Percentiles rank a stretch among this genome's conserved stretches.
Evolutionary conservation across 805 yeast species (phyloP).

Genomic region (Helenozyma baotianmanensis): DNA sequence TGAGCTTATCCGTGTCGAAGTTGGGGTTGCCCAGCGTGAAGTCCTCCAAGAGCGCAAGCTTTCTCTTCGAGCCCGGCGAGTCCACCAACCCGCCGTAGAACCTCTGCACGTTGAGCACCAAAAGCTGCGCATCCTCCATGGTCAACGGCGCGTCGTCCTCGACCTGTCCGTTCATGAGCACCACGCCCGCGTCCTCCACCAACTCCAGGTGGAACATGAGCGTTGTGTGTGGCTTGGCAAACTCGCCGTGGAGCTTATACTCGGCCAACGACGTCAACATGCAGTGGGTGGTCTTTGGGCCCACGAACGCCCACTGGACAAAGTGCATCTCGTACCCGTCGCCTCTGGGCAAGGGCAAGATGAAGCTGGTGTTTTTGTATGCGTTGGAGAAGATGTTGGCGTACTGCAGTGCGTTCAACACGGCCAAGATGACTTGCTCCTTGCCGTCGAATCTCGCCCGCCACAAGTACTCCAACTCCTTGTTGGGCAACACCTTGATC

Average conservation of each 20-base stretch:
- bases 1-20: slow-evolving; percentile 65
- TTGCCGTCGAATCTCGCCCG: slow-evolving; percentile 71
- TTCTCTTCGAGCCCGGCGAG: slow-evolving; percentile 38
- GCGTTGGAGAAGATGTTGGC: slow-evolving; percentile 63
- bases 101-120: slow-evolving; percentile 72
- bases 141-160: slow-evolving; percentile 68
- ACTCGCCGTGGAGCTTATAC: slow-evolving; percentile 84
- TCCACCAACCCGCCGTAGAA: slow-evolving; percentile 68
- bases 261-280: slow-evolving; percentile 89
- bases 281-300: slow-evolving; percentile 79
- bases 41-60: slow-evolving; percentile 53
- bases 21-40: slow-evolving; percentile 66
- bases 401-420: slow-evolving; percentile 53
- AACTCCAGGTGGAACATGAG: slow-evolving; percentile 83
- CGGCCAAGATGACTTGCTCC: slow-evolving; percentile 61
- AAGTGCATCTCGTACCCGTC: slow-evolving; percentile 77
- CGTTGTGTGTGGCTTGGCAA: slow-evolving; percentile 92
- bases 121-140: slow-evolving; percentile 70
- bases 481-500: slow-evolving; percentile 46
- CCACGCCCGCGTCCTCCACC: slow-evolving; percentile 51
- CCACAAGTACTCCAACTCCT: slow-evolving; percentile 82
- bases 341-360: slow-evolving; percentile 79
- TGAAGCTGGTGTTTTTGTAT: slow-evolving; percentile 71
- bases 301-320: slow-evolving; percentile 90
- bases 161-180: slow-evolving; percentile 81